Evolutionary conservation across 1,139 yeast genomes (phyloP).

Genomic region (Blastobotrys buckinghamii): DNA sequence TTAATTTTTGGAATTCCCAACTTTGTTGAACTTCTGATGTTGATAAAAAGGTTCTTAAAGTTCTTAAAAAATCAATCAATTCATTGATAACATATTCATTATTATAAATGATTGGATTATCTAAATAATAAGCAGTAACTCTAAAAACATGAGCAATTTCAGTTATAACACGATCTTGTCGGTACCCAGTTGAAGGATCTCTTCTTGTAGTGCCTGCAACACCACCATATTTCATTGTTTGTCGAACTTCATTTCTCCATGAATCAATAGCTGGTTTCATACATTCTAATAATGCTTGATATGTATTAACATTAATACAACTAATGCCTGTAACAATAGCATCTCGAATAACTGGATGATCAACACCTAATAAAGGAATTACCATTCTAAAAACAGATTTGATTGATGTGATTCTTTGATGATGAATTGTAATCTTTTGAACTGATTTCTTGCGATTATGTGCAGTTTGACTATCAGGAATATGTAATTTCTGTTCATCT

Average conservation of each 20-base stretch:
- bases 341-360: slow-evolving; percentile 68
- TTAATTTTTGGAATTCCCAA: slow-evolving; percentile 66
- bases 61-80: slow-evolving; percentile 58
- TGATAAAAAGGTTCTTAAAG: slow-evolving; percentile 58
- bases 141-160: slow-evolving; percentile 76
- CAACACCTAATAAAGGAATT: slow-evolving; percentile 68
- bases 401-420: slow-evolving; percentile 89
- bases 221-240: not conserved
- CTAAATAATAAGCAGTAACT: slow-evolving; percentile 61
- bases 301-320: slow-evolving; percentile 84
- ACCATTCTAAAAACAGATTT: slow-evolving; percentile 86
- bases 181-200: slow-evolving; percentile 18
- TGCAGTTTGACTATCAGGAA: slow-evolving; percentile 38
- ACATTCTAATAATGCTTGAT: slow-evolving; percentile 74
- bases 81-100: slow-evolving; percentile 70
- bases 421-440: slow-evolving; percentile 71
- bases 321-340: slow-evolving; percentile 84
- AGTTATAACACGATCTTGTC: slow-evolving; percentile 55
- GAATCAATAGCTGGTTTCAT: slow-evolving; percentile 55
- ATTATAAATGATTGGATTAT: slow-evolving; percentile 44
- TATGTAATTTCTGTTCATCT: slow-evolving; percentile 70
- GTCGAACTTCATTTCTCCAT: slow-evolving; percentile 25
- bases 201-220: slow-evolving; percentile 8
- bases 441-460: slow-evolving; percentile 64
- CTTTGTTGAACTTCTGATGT: slow-evolving; percentile 54